Evolutionary conservation across 179 eudicot genomes (phyloP), one percentile per base, ranked within the genome.

Genomic region (Dionaea muscipula): DNA sequence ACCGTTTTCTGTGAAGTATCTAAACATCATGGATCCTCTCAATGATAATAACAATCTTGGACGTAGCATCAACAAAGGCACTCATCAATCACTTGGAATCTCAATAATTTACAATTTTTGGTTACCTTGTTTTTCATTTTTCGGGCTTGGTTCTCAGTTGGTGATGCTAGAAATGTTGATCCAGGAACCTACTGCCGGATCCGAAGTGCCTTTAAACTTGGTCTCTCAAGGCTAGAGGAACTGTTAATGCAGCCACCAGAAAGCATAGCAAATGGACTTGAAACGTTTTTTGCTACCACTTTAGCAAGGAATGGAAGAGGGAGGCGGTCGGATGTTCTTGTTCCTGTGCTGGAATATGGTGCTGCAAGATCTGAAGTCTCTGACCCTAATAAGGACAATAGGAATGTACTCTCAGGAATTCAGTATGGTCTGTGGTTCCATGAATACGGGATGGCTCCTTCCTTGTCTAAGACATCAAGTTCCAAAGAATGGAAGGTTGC

Each of bases 21-120:
- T 75, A n/a, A 78, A 78, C 71, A 56, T 78, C 50, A 23, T 75
- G 47, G 83, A 78, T 62, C 80, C 83, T 61, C 83, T 75, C 26
- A 75, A 58, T 47, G 73, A 56, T 31, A 64, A 59, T 49, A 78
- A 72, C 68, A 75, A 78, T 59, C 68, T 72, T 38, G 83, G 83
- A 21, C 75, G 75, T 43, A 61, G 78, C 55, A 73, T 78, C 53
- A 55, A 60, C 66, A 59, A 59, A 65, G 83, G 83, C 75, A 56
- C 40, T 26, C 8, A 11, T 31, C 10, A 11, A n/a, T 31, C 1
- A 0, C 35, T 31, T 31, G 1, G 5, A 31, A 4, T 31, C 8
- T 31, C 10, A 6, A 4, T 31, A 4, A 4, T 31, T 31, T 11
- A 4, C 10, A 4, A 4, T 11, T 31, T 31, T 31, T 31, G 8